Percentiles rank a stretch among this genome's conserved stretches.
phyloP scores from a whole-genome alignment of 1,139 yeast genomes.

The Zygoascus sp. region DNA sequence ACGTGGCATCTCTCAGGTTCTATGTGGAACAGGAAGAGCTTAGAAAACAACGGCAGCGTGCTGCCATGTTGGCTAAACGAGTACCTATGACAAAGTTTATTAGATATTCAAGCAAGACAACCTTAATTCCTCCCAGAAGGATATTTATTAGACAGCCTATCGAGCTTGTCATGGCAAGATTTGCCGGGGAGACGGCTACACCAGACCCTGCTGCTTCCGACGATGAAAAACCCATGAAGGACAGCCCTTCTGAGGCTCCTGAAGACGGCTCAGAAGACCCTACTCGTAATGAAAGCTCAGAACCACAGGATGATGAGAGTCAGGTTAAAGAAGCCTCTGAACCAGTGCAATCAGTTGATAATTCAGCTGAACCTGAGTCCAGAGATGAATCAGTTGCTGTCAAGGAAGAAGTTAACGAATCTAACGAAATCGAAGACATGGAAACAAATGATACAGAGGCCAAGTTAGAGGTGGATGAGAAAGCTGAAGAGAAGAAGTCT shows the following conservation, averaged over 20 bases:
- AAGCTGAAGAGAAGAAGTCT: neutral
- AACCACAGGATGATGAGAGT: constrained; percentile 39
- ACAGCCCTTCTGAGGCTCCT: neutral
- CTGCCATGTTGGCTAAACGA: constrained; percentile 62
- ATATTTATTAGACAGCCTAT: constrained; percentile 23
- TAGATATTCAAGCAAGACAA: constrained; percentile 43
- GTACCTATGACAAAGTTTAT: constrained; percentile 54
- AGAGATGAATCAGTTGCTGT: constrained; percentile 10
- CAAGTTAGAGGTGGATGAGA: no score
- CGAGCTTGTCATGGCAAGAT: constrained; percentile 16
- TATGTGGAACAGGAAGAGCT: constrained; percentile 82
- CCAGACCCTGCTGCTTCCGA: constrained; percentile 4
- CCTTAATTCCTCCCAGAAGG: constrained; percentile 27
- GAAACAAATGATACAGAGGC: no score
- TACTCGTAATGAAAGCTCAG: neutral
- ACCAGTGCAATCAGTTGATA: no score
- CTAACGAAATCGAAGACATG: no score
- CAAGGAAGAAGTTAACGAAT: constrained; percentile 9
- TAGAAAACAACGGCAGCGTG: constrained; percentile 73
- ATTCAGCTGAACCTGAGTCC: constrained; percentile 10
- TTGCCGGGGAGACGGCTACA: constrained; percentile 11
- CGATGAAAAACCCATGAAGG: no score
- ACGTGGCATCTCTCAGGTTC: constrained; percentile 64
- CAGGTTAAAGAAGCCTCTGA: constrained; percentile 7
- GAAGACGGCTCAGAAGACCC: neutral